Base-by-base conservation (phyloP, 2,329 filamentous ascomycete species). In the Nemania abortiva region DNA sequence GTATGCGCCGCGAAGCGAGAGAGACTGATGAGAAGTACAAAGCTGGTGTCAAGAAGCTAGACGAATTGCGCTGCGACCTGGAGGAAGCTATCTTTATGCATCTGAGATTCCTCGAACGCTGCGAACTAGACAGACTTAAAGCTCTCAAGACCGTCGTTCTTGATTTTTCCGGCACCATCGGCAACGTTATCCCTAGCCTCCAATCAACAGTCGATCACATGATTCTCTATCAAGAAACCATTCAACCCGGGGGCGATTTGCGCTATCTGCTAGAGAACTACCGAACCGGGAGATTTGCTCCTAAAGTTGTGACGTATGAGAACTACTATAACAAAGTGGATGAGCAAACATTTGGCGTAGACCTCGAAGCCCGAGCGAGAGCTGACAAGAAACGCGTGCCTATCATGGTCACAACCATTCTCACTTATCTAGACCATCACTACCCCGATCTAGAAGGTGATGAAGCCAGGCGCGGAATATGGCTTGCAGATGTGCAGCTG, bases 311-410 rank as follows among this genome's bases (percentile, higher is more conserved):
- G 55, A 92, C 94, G 3, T 99, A 99, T 81, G 96, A 99, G 83
- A 99, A 98, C 81, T 99, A 99, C 83, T 99, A 99, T 85, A 98
- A 98, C 81, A 94, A 93, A 73, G 94, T 98, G 27, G 96, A 98
- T 79, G 95, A 98, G 78, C 95, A 98, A 86, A 97, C 94, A 0
- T 99, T 98, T 79, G 96, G 97, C 73, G 94, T 99, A 64, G 97
- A 99, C 78, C 89, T 99, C n/a, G 96, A 99, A 82, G 94, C 95
- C 45, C 88, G 96, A 74, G 96, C 96, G 54, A 88, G 95, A 73
- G 95, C 94, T 60, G 96, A 99, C 81, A 92, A 95, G 81, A 99
- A 99, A 83, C 92, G 96, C 58, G 96, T 99, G 24, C 96, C 96
- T 20, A 86, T 97, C 69, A 89, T 99, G 73, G 89, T 99, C 70